Percentiles rank a stretch among this genome's conserved stretches.
phyloP scores from a whole-genome alignment of 192 early-diverging fungal species.

The Linnemannia zychae region DNA sequence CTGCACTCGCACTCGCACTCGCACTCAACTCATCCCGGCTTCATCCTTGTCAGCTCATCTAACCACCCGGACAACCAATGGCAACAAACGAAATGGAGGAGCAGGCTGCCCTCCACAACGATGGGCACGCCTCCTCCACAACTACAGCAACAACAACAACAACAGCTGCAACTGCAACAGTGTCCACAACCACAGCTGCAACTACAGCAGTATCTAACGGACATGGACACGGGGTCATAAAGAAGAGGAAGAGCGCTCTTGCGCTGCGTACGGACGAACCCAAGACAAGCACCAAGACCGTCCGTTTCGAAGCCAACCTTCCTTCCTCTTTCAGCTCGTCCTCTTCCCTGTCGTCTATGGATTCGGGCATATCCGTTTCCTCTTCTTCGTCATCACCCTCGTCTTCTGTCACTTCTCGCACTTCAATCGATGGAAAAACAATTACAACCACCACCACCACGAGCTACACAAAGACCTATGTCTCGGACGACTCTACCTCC shows the following conservation, averaged over 20 bases:
- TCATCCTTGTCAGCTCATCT: background rate
- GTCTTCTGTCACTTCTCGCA: background rate
- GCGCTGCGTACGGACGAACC: background rate
- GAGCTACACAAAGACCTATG: background rate
- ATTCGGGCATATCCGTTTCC: background rate
- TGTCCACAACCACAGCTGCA: background rate
- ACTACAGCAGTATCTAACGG: background rate
- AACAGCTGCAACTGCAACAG: background rate
- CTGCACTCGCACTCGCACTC: background rate
- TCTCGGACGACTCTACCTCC: background rate
- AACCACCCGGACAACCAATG: conserved; percentile 12
- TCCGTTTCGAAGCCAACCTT: conserved; percentile 11
- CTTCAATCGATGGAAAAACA: background rate
- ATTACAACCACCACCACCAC: background rate
- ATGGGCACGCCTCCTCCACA: background rate
- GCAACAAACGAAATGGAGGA: conserved; percentile 48
- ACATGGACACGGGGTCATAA: conserved; percentile 1
- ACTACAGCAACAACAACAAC: background rate
- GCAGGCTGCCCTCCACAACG: conserved; percentile 1
- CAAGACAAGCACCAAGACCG: conserved; percentile 17
- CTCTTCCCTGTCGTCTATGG: background rate
- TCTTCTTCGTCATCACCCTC: background rate
- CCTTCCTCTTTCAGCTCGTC: conserved; percentile 3
- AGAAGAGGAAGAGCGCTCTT: conserved; percentile 7
- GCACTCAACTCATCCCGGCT: background rate